Evolutionary conservation across 345 rosid species (phyloP).

Genomic region (Aegle marmelos): DNA sequence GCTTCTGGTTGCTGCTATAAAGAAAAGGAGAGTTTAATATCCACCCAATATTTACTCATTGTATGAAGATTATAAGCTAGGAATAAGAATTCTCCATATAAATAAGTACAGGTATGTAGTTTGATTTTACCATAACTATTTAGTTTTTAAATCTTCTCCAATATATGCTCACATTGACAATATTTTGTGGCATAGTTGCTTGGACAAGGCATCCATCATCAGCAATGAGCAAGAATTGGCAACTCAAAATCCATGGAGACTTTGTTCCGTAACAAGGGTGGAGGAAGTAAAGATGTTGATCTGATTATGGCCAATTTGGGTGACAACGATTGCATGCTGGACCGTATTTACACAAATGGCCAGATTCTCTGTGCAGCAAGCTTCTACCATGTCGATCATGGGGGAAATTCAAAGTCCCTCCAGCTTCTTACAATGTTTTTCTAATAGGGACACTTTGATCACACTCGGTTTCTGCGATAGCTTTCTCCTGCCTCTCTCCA

Average conservation of each 20-base stretch:
- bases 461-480: slow-evolving; percentile 5
- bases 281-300: slow-evolving; percentile 23
- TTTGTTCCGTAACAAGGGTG: slow-evolving; percentile 19
- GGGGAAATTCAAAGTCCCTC: slow-evolving; percentile 10
- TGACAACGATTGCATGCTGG: slow-evolving; percentile 16
- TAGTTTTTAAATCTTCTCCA: background rate
- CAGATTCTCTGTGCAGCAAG: slow-evolving; percentile 16
- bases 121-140: background rate
- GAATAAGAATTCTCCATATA: background rate
- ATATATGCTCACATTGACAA: background rate
- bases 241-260: slow-evolving; percentile 18
- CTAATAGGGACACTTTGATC: background rate
- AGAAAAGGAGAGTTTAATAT: slow-evolving; percentile 7
- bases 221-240: background rate
- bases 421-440: slow-evolving; percentile 14
- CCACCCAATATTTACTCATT: background rate
- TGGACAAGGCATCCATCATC: slow-evolving; percentile 16
- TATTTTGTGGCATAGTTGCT: background rate
- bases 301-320: slow-evolving; percentile 19
- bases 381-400: slow-evolving; percentile 12
- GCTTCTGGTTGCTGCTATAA: slow-evolving; percentile 14
- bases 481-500: slow-evolving; percentile 8
- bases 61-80: background rate
- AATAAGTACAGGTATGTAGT: background rate
- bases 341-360: slow-evolving; percentile 15